Base-by-base conservation (phyloP, 768 basidiomycete genomes). In the Suillus sp. region DNA sequence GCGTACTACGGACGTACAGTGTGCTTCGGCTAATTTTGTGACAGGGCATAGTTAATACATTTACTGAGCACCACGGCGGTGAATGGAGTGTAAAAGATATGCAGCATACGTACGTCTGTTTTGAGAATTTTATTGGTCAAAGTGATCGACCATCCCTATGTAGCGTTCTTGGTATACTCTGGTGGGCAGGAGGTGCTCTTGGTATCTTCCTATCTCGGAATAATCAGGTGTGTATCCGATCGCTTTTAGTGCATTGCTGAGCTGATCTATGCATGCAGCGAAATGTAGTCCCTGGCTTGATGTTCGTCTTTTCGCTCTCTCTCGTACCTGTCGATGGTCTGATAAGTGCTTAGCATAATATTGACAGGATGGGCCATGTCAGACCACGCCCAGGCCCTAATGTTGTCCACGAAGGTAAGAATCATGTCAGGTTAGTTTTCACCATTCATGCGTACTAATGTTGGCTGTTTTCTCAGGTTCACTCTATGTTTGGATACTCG, bases 281-380 rank as follows among this genome's bases (percentile, higher is more conserved):
- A 58, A 91, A 86, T 62, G 81, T 96, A n/a, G 80, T 96, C 4
- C 95, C 95, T 5, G 84, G 84, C 13, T 60, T 95, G 35, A 92
- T 95, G 92, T 95, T 63, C 69, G 86, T 75, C 2, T 27, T 30
- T 16, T 51, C 25, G 20, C 62, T 54, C 51, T 34, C 35, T 58
- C 4, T 32, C 20, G n/a, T 34, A 32, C 11, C 20, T 9, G 25
- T 60, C 22, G 25, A 22, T 35, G 3, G 2, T 8, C 25, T 20
- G n/a, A 64, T 25, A 37, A 25, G 7, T 60, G 45, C 56, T 22
- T 64, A 94, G 91, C 55, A 89, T 96, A 66, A 88, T 94, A 63
- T 79, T 97, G 63, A 97, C 96, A 0, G 96, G 96, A 7, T 96
- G 92, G 89, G 95, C 90, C 0, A 96, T 97, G 92, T 91, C 91